These are phyloP conservation scores for Ophiocordyceps camponoti-leonardi DNA, from an alignment of 2,329 filamentous ascomycete genomes.

Conservation along the genomic window DNA sequence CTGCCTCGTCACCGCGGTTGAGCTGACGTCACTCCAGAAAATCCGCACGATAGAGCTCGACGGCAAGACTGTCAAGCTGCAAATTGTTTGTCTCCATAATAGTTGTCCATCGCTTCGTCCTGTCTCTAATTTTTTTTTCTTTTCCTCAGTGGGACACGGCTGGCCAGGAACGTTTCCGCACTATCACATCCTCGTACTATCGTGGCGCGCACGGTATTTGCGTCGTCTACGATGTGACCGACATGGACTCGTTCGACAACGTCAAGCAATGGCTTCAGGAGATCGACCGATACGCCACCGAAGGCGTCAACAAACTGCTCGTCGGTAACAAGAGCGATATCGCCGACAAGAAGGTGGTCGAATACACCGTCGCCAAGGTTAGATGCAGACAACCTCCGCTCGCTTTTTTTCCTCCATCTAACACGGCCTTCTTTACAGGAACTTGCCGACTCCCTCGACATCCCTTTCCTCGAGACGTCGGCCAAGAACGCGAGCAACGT, in stretches of 20 bases:
- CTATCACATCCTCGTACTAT: conserved; percentile 99
- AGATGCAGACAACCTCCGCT: conserved; percentile 8
- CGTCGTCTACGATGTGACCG: conserved; percentile 99
- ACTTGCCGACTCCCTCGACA: conserved; percentile 95
- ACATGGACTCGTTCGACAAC: conserved; percentile 99
- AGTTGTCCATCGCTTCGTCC: background rate
- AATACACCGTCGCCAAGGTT: conserved; percentile 99
- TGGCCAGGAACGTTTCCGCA: conserved; percentile 97
- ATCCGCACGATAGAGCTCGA: conserved; percentile 99
- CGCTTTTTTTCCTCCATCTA: conserved; percentile 2
- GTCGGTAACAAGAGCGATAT: conserved; percentile 99
- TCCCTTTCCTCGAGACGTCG: conserved; percentile 98
- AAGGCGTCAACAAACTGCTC: conserved; percentile 98
- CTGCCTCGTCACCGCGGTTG: background rate
- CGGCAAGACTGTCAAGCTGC: conserved; percentile 98
- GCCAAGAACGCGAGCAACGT: conserved; percentile 99
- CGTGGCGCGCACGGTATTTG: conserved; percentile 97
- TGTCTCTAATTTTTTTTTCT: background rate
- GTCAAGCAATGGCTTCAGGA: conserved; percentile 99
- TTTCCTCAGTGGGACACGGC: conserved; percentile 82
- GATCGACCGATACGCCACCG: conserved; percentile 97
- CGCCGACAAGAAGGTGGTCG: conserved; percentile 99
- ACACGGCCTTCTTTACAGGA: conserved; percentile 40
- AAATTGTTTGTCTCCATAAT: conserved; percentile 62
- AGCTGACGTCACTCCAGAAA: conserved; percentile 46